These are phyloP conservation scores for Ormosia emarginata DNA, from an alignment of 306 rosid species.

Conservation along the genomic window DNA sequence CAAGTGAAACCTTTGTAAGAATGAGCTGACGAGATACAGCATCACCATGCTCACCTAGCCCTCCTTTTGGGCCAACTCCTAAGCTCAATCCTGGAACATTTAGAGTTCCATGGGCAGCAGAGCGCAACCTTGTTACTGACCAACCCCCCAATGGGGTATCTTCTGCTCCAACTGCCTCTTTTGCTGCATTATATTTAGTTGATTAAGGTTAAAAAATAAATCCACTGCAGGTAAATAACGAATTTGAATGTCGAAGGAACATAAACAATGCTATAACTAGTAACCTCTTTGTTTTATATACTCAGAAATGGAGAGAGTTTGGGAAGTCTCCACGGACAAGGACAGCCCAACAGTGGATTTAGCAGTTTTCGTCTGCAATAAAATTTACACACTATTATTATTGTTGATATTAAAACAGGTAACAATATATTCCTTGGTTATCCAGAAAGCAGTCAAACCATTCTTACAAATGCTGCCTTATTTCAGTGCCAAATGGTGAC, in stretches of 20 bases:
- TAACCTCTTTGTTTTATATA: constrained; percentile 85
- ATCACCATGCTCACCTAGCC: constrained; percentile 98
- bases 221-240: constrained; percentile 3
- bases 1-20: constrained; percentile 91
- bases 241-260: constrained; percentile 11
- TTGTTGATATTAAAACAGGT: background rate
- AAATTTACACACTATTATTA: constrained; percentile 20
- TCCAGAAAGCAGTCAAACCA: constrained; percentile 9
- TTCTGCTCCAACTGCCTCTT: constrained; percentile 98
- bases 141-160: constrained; percentile 96
- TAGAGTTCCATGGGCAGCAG: constrained; percentile 95
- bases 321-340: constrained; percentile 81
- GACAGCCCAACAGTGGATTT: constrained; percentile 83
- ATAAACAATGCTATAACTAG: constrained; percentile 17
- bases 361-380: constrained; percentile 88
- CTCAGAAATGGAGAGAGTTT: constrained; percentile 65
- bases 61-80: constrained; percentile 96
- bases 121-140: constrained; percentile 93
- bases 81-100: constrained; percentile 91
- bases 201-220: constrained; percentile 12
- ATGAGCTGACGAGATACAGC: constrained; percentile 95
- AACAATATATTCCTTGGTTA: background rate
- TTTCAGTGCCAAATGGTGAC: constrained; percentile 14
- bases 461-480: constrained; percentile 12
- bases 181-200: constrained; percentile 52